These are phyloP conservation scores for Turnera subulata DNA, from an alignment of 345 rosid species.

Conservation along the genomic window DNA sequence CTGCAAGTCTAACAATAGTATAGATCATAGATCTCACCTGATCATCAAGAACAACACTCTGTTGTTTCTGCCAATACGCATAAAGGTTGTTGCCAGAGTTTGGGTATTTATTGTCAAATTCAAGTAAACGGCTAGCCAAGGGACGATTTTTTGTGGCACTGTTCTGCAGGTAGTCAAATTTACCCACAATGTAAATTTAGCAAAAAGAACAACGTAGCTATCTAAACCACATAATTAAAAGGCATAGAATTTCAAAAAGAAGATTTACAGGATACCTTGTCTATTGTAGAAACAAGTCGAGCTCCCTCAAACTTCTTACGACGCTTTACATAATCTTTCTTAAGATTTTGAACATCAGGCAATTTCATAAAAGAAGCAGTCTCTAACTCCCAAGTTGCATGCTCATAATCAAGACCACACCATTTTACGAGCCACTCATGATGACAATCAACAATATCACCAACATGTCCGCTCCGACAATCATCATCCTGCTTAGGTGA, in stretches of 20 bases:
- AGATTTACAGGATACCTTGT: conserved; percentile 27
- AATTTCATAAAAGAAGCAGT: conserved; percentile 34
- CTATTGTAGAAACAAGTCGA: conserved; percentile 4
- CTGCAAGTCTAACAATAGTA: no score
- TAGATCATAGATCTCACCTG: conserved; percentile 25
- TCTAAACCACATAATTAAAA: not conserved
- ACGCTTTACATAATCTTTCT: conserved; percentile 39
- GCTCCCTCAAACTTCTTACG: conserved; percentile 23
- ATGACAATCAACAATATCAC: conserved; percentile 15
- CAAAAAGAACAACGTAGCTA: not conserved
- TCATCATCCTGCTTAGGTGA: conserved; percentile 18
- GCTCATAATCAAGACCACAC: conserved; percentile 53
- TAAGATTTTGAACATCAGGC: conserved; percentile 30
- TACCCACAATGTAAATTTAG: not conserved
- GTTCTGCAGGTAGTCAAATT: conserved; percentile 28
- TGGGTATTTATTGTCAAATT: conserved; percentile 11
- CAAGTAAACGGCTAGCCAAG: conserved; percentile 20
- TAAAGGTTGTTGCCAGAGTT: conserved; percentile 28
- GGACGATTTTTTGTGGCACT: conserved; percentile 8
- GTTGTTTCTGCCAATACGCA: conserved; percentile 25
- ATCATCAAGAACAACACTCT: conserved; percentile 44
- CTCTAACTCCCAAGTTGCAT: conserved; percentile 58
- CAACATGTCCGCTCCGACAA: not conserved
- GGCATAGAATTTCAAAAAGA: not conserved
- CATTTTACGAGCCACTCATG: conserved; percentile 65